Evolutionary conservation across 768 basidiomycete genomes (phyloP).

Genomic region (Rhodotorula babjevae): DNA sequence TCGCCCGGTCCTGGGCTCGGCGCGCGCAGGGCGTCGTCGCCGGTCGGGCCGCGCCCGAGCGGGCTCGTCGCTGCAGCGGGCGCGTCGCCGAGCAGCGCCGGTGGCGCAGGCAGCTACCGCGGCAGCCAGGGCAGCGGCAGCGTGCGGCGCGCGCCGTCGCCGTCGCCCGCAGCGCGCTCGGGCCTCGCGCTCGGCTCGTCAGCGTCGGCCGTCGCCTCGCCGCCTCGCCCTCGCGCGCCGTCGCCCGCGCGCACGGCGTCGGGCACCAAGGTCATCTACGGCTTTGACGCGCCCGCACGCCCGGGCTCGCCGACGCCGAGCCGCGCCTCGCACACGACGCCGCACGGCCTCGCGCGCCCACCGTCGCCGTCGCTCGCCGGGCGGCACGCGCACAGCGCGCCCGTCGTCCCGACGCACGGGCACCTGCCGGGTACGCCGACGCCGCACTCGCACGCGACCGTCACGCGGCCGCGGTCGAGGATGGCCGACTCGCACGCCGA

Average conservation of each 20-base stretch:
- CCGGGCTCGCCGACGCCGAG: neutral
- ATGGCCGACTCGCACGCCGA: slow-evolving; percentile 3
- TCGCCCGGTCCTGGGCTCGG: neutral
- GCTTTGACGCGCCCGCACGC: neutral
- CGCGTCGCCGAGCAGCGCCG: neutral
- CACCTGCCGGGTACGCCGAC: neutral
- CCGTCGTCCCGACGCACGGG: neutral
- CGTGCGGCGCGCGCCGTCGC: neutral
- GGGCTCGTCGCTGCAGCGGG: neutral
- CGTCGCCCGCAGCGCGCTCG: neutral
- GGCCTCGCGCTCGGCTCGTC: neutral
- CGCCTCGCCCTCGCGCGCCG: neutral
- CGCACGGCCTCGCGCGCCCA: neutral
- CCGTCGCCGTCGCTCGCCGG: neutral
- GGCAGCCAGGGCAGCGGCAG: neutral
- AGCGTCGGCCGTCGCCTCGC: neutral
- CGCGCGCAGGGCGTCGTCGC: neutral
- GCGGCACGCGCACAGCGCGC: neutral
- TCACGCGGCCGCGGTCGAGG: neutral
- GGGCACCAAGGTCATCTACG: neutral
- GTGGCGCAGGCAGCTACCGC: neutral
- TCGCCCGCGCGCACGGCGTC: neutral
- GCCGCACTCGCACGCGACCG: neutral
- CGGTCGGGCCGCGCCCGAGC: neutral
- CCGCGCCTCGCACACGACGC: neutral